Evolutionary conservation across 768 basidiomycete species (phyloP).

Genomic region (Lepiota venenata): DNA sequence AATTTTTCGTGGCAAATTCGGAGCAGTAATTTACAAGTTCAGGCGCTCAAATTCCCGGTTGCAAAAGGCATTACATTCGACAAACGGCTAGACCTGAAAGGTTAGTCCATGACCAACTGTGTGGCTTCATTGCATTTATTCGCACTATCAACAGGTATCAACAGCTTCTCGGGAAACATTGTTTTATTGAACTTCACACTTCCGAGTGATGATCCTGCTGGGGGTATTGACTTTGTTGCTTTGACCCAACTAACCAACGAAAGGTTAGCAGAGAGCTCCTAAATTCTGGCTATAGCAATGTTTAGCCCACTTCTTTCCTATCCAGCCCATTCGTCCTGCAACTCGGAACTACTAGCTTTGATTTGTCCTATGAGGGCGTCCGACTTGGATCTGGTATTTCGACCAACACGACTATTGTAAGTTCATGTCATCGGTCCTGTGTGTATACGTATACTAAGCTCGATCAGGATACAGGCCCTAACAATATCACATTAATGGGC

Average conservation of each 20-base stretch:
- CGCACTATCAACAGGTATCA: slow-evolving; percentile 38
- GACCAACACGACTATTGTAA: slow-evolving; percentile 47
- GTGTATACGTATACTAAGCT: slow-evolving; percentile 3
- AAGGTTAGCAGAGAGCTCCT: slow-evolving; percentile 33
- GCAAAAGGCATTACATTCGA: slow-evolving; percentile 64
- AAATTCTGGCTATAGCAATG: not conserved
- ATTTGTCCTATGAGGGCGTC: slow-evolving; percentile 54
- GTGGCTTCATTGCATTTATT: not conserved
- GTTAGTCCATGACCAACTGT: slow-evolving; percentile 23
- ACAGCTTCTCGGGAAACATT: slow-evolving; percentile 59
- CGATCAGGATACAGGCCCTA: slow-evolving; percentile 46
- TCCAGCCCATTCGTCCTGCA: slow-evolving; percentile 64
- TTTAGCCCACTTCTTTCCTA: not conserved
- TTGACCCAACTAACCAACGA: slow-evolving; percentile 53
- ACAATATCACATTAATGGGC: slow-evolving; percentile 58
- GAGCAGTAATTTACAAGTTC: slow-evolving; percentile 55
- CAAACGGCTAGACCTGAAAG: slow-evolving; percentile 56
- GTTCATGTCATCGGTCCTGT: slow-evolving; percentile 15
- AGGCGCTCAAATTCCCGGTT: slow-evolving; percentile 64
- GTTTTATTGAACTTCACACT: slow-evolving; percentile 55
- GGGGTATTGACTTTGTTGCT: slow-evolving; percentile 65
- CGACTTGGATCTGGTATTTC: slow-evolving; percentile 55
- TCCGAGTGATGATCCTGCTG: slow-evolving; percentile 61
- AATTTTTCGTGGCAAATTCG: slow-evolving; percentile 68
- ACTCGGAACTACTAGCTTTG: slow-evolving; percentile 65